Evolutionary conservation across 176 grass and related monocot genomes (phyloP).

Genomic region (Secale cereale): DNA sequence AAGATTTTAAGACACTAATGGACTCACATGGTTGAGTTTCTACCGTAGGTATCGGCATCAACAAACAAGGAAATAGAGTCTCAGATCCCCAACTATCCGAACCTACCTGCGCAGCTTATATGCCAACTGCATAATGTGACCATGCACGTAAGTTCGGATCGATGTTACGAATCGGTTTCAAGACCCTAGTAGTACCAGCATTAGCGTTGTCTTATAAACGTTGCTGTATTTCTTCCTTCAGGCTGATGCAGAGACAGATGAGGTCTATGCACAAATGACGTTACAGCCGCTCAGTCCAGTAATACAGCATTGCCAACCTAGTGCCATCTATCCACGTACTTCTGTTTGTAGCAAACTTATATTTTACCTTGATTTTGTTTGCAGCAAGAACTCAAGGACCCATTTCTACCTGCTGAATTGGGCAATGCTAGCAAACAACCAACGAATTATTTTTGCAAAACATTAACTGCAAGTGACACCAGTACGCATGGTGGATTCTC

Average conservation of each 20-base stretch:
- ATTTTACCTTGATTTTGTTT: slow-evolving; percentile 9
- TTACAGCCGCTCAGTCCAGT: slow-evolving; percentile 86
- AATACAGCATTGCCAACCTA: slow-evolving; percentile 29
- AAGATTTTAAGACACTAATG: neutral
- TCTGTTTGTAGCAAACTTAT: neutral
- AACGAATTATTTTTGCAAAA: slow-evolving; percentile 99
- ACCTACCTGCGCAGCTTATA: slow-evolving; percentile 80
- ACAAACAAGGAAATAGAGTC: slow-evolving; percentile 96
- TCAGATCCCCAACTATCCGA: slow-evolving; percentile 91
- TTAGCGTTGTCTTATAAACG: slow-evolving; percentile 14
- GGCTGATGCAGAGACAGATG: slow-evolving; percentile 94
- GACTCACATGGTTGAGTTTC: slow-evolving; percentile 2
- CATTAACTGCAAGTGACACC: slow-evolving; percentile 97
- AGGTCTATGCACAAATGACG: slow-evolving; percentile 95
- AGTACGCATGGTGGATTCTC: slow-evolving; percentile 99
- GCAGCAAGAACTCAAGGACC: slow-evolving; percentile 90
- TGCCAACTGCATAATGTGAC: slow-evolving; percentile 97
- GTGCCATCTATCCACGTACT: neutral
- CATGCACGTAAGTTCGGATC: slow-evolving; percentile 81
- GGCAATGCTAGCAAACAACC: slow-evolving; percentile 77
- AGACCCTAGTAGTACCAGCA: neutral
- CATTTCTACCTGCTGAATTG: slow-evolving; percentile 79
- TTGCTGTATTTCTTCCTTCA: slow-evolving; percentile 34
- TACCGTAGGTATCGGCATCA: slow-evolving; percentile 71
- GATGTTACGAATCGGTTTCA: neutral